Base-by-base conservation (phyloP, 192 early-diverging fungal species). In the Podila epicladia region DNA sequence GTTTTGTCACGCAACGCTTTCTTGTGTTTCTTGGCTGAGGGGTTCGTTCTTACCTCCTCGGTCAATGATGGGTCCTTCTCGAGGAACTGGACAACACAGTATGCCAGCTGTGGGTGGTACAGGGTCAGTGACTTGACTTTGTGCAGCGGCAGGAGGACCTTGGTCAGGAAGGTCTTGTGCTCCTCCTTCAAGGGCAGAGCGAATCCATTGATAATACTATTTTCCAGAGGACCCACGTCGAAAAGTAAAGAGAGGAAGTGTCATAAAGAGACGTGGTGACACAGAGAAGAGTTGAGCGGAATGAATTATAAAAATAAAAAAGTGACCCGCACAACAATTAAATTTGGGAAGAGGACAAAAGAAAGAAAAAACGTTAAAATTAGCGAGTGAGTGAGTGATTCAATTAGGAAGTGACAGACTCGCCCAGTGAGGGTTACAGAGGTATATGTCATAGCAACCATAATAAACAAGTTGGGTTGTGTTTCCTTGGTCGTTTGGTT, bases 161-260 rank as follows among this genome's bases (percentile, higher is more conserved):
- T 89, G 58, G 92, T 92, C 62, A 99, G 80, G 84, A 99, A 99
- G 31, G 92, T 93, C 85, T 97, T 96, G 87, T 99, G 98, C 86
- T 99, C 98, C 64, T 99, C 96, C 83, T 99, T 99, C 49, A 99
- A 87, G 51, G 98, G 98, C 29, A 98, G 87, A 2, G 98, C 97
- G 82, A 99, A 99, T 22, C 98, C 98, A 82, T 99, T 99, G 86
- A 99, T 99, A 73, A 99, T 99, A 87, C 98, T 99, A 60, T 5
- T 41, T 67, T 38, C 15, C 15, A 17, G n/a, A 26, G 53, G 53
- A 62, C 53, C 53, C 53, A 4, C 20, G 53, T 26, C 53, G 24
- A 59, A 74, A 62, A 61, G 55, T n/a, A n/a, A n/a, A n/a, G n/a
- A n/a, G n/a, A n/a, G n/a, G n/a, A n/a, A n/a, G n/a, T 61, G 20